Conservation (phyloP, 2,329 filamentous ascomycete genomes). For the Nemania sp. region DNA sequence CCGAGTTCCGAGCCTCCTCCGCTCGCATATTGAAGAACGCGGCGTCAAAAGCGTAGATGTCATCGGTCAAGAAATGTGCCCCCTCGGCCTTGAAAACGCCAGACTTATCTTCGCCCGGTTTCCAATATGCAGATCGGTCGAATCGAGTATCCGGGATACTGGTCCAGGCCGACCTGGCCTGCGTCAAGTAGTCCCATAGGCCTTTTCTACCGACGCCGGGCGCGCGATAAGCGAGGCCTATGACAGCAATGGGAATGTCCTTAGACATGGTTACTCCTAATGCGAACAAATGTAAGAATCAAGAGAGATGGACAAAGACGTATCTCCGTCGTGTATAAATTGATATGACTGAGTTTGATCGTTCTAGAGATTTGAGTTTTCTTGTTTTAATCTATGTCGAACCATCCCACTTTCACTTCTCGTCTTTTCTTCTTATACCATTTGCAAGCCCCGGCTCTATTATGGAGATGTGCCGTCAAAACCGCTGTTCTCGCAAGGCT, state of each 20-base stretch:
- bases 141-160: constrained; percentile 5
- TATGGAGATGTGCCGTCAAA: too few relatives aligned
- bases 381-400: too few relatives aligned
- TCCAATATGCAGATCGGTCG: constrained; percentile 9
- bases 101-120: constrained; percentile 8
- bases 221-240: constrained; percentile 14
- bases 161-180: constrained; percentile 16
- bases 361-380: not conserved
- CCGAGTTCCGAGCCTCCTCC: constrained; percentile 8
- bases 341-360: not conserved
- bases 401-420: too few relatives aligned
- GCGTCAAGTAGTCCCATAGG: constrained; percentile 12
- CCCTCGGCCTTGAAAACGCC: constrained; percentile 7
- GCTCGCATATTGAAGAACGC: constrained; percentile 8
- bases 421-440: too few relatives aligned
- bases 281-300: not conserved
- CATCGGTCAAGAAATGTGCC: constrained; percentile 10
- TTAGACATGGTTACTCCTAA: not conserved
- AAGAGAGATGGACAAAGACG: not conserved
- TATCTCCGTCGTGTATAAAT: not conserved
- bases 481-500: too few relatives aligned
- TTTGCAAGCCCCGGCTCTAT: too few relatives aligned
- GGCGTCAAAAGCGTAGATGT: constrained; percentile 14
- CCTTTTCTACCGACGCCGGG: constrained; percentile 9
- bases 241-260: constrained; percentile 13